These are phyloP conservation scores for Fusarium sp. DNA, from an alignment of 2,329 filamentous ascomycete genomes.

Conservation along the genomic window DNA sequence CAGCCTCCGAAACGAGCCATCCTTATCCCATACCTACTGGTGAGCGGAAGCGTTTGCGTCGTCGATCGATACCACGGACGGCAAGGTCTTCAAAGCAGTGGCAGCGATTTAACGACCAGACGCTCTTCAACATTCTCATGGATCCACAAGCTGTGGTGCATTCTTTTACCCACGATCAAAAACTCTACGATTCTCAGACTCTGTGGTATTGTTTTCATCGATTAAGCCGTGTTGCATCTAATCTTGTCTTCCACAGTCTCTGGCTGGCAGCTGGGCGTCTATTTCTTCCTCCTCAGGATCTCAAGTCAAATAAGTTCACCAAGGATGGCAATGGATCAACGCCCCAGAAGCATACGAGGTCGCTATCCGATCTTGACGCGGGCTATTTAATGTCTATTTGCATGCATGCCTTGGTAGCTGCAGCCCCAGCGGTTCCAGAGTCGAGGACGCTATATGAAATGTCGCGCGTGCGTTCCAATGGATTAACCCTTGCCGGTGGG, in stretches of 20 bases:
- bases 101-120: conserved; percentile 72
- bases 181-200: conserved; percentile 68
- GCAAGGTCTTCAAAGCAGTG: conserved; percentile 56
- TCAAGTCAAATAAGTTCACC: conserved; percentile 53
- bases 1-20: background rate
- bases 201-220: conserved; percentile 73
- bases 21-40: conserved; percentile 26
- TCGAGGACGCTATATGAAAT: conserved; percentile 65
- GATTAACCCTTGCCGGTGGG: conserved; percentile 60
- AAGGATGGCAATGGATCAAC: conserved; percentile 44
- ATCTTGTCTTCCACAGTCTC: conserved; percentile 70
- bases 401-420: conserved; percentile 70
- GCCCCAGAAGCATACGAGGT: conserved; percentile 49
- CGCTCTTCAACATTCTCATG: conserved; percentile 71
- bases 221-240: conserved; percentile 67
- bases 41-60: conserved; percentile 21
- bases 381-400: conserved; percentile 68
- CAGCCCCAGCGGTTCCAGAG: conserved; percentile 63
- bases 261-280: conserved; percentile 71
- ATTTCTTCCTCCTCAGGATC: conserved; percentile 64
- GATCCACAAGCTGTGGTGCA: conserved; percentile 64
- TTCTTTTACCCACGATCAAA: conserved; percentile 66
- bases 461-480: conserved; percentile 68
- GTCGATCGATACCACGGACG: background rate
- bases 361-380: conserved; percentile 61